Evolutionary conservation across 1,139 yeast species (phyloP).

Genomic region (Magnusiomyces tetraspermus): DNA sequence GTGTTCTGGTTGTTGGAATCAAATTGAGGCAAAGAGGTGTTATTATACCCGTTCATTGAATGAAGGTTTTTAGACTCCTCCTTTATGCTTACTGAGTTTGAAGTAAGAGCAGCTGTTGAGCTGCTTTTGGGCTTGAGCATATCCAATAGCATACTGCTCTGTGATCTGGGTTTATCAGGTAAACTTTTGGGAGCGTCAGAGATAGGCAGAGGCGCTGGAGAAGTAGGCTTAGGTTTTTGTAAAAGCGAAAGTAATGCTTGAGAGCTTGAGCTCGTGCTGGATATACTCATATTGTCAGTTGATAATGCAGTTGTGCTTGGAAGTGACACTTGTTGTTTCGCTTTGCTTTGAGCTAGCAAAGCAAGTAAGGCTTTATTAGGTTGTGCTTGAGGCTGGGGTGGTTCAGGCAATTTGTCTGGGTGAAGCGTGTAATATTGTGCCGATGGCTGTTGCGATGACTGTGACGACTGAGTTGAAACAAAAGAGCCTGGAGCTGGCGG

Average conservation of each 20-base stretch:
- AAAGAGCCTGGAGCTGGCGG: conserved; percentile 28
- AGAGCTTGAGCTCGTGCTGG: conserved; percentile 1
- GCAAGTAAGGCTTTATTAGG: conserved; percentile 1
- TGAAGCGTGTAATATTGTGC: not conserved
- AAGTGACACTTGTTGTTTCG: not conserved
- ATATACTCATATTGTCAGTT: not conserved
- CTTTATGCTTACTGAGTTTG: not conserved
- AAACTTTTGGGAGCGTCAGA: too few relatives aligned
- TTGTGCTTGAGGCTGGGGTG: conserved; percentile 21
- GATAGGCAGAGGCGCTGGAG: too few relatives aligned
- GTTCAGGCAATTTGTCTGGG: conserved; percentile 6
- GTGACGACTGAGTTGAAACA: not conserved
- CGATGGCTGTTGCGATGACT: too few relatives aligned
- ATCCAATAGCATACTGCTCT: not conserved
- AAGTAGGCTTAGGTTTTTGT: conserved; percentile 2
- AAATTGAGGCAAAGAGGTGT: not conserved
- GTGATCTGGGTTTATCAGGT: too few relatives aligned
- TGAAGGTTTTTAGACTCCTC: not conserved
- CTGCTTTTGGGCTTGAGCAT: not conserved
- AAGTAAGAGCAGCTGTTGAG: not conserved
- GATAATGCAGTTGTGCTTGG: not conserved
- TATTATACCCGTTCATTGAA: not conserved
- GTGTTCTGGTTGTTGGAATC: not conserved
- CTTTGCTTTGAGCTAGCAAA: not conserved
- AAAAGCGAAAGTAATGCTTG: conserved; percentile 2